Base-by-base conservation (phyloP, 495 filamentous ascomycete species). In the Podospora anserina region DNA sequence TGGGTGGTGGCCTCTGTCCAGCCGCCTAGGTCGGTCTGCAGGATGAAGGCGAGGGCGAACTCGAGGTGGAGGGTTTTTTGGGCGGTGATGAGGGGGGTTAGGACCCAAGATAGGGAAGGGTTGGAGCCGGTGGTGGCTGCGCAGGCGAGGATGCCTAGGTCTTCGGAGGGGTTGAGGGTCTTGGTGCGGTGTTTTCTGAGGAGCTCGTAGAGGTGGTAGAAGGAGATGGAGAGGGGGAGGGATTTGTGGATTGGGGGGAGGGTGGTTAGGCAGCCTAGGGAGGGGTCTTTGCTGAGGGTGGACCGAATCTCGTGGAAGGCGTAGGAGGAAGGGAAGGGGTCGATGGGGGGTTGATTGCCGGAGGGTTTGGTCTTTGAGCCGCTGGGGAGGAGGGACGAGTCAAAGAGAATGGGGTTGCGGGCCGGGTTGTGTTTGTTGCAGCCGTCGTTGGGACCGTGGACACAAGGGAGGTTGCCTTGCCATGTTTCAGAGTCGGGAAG, bases 381-480 rank as follows among this genome's bases (percentile, higher is more conserved):
- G 18, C 53, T 34, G 4, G 68, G 67, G 57, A 72, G 65, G 15
- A 77, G 62, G 27, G 56, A 54, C 6, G 68, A 16, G 60, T 74
- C 72, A 63, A 71, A 77, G 27, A 64, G 68, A 55, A 76, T 70
- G 26, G 64, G 62, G 13, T 61, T 20, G 26, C 64, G 66, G n/a
- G 61, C 20, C 3, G 73, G 75, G 63, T 77, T 77, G 65, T 78
- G 76, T 19, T 20, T 61, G 19, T 64, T 67, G 70, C 75, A 78
- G 39, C 76, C 76, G 68, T 74, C 72, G 5, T 27, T 61, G 18
- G 72, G 71, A 18, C 67, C 72, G 68, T 70, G 60, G 28, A 77
- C 75, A 56, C 77, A 77, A 2, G 77, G 77, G 28, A 67, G 72
- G 59, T 77, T 76, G 19, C 73, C 77, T 54, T 75, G 60, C 75